Percentiles rank a stretch among this genome's conserved stretches.
Evolutionary conservation across 805 yeast genomes (phyloP).

Genomic region (Lipomyces japonicus): DNA sequence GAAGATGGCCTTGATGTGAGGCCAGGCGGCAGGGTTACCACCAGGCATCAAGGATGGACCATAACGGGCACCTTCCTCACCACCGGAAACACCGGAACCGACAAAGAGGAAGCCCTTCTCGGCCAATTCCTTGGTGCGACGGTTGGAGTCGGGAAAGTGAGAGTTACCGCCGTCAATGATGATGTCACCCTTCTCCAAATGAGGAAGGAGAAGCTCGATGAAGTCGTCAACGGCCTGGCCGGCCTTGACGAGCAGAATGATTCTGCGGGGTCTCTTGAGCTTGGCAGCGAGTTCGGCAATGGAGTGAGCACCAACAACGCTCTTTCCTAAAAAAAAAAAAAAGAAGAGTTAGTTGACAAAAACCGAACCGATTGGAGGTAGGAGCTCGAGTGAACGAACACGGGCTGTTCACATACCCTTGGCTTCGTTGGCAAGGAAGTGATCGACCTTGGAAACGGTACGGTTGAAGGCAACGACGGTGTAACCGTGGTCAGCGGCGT

Average conservation of each 20-base stretch:
- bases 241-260: constrained; percentile 91
- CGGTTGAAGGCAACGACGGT: constrained; percentile 98
- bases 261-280: constrained; percentile 96
- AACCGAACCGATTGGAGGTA: not conserved
- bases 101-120: constrained; percentile 85
- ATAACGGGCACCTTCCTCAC: constrained; percentile 99
- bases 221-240: constrained; percentile 92
- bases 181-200: constrained; percentile 93
- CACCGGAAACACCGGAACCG: constrained; percentile 99
- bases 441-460: constrained; percentile 93
- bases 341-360: not conserved
- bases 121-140: constrained; percentile 88
- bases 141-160: constrained; percentile 97
- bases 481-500: constrained; percentile 95
- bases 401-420: constrained; percentile 59
- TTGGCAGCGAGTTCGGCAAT: constrained; percentile 80
- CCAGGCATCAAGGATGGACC: constrained; percentile 99
- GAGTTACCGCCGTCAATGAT: constrained; percentile 99
- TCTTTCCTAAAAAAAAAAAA: constrained; percentile 44
- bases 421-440: constrained; percentile 89
- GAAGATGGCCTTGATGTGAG: constrained; percentile 93
- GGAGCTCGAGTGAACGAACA: not conserved
- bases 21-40: constrained; percentile 98
- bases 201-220: constrained; percentile 82
- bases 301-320: constrained; percentile 93